Conservation (phyloP, 2,329 filamentous ascomycete species). For the Lojkania enalia region DNA sequence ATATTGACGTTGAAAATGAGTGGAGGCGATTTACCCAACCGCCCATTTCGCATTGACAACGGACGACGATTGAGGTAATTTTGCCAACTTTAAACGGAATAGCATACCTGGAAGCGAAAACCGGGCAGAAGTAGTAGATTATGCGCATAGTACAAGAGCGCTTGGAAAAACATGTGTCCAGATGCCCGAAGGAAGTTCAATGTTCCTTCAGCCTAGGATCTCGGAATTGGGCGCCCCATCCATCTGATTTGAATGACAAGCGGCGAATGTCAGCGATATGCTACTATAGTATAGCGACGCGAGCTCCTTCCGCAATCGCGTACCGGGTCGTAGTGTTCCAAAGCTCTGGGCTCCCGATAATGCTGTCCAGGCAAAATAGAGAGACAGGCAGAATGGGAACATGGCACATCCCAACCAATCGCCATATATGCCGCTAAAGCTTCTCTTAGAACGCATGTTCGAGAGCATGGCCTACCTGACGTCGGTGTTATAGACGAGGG, state of each 20-base stretch:
- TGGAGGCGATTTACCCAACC: conserved; percentile 26
- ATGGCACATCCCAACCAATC: conserved; percentile 25
- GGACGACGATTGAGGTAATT: conserved; percentile 7
- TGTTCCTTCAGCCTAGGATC: conserved; percentile 1
- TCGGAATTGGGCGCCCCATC: not conserved
- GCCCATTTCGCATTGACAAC: conserved; percentile 17
- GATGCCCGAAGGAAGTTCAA: conserved; percentile 11
- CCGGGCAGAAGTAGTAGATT: conserved; percentile 24
- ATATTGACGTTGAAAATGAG: conserved; percentile 3
- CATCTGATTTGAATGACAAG: too few species aligned
- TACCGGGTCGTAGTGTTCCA: conserved; percentile 28
- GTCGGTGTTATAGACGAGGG: conserved; percentile 12
- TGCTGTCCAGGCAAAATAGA: conserved; percentile 23
- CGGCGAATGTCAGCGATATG: too few species aligned
- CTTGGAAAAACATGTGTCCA: conserved; percentile 18
- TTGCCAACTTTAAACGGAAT: conserved; percentile 10
- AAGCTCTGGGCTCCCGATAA: conserved; percentile 23
- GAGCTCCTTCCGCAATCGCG: conserved; percentile 26
- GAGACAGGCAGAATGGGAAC: conserved; percentile 28
- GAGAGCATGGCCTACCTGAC: conserved; percentile 16
- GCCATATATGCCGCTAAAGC: conserved; percentile 26
- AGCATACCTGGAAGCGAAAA: conserved; percentile 10
- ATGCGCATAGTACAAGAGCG: conserved; percentile 23
- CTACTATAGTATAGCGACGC: too few species aligned
- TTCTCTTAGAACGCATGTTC: conserved; percentile 36